phyloP scores from a whole-genome alignment of 2,329 filamentous ascomycete species.

The Alternaria gansuensis region DNA sequence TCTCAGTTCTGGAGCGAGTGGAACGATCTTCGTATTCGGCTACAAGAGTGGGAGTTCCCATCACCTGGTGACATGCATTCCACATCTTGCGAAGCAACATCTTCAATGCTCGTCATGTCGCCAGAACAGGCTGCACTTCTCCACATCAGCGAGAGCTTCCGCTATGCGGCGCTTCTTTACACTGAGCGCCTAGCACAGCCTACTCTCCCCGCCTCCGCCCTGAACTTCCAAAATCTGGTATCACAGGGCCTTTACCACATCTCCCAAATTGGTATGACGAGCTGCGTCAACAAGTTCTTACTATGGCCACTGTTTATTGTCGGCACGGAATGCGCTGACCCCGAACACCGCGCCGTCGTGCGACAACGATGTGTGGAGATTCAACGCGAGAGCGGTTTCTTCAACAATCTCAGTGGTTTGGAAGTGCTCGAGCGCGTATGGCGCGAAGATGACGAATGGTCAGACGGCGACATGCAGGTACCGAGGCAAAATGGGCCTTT shows the following conservation, averaged over 20 bases:
- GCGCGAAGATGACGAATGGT: constrained; percentile 63
- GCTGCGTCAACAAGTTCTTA: constrained; percentile 82
- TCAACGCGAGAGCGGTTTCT: constrained; percentile 87
- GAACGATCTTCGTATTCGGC: constrained; percentile 77
- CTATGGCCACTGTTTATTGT: constrained; percentile 93
- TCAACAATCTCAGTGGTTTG: constrained; percentile 88
- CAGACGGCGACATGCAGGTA: constrained; percentile 34
- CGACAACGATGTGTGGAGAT: constrained; percentile 84
- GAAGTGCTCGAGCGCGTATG: constrained; percentile 88
- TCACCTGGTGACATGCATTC: constrained; percentile 41
- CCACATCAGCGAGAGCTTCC: constrained; percentile 88
- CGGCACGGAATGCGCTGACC: constrained; percentile 86
- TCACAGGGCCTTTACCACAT: constrained; percentile 85
- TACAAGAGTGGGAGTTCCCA: constrained; percentile 81
- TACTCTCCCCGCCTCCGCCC: constrained; percentile 73
- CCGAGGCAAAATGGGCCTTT: constrained; percentile 34
- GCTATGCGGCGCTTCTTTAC: constrained; percentile 87
- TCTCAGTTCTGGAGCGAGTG: constrained; percentile 83
- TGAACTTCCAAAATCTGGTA: constrained; percentile 84
- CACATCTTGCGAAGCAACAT: constrained; percentile 37
- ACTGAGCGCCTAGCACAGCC: constrained; percentile 87
- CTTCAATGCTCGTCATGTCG: constrained; percentile 38
- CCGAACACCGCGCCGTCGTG: constrained; percentile 79
- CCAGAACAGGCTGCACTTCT: constrained; percentile 75
- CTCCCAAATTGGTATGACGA: constrained; percentile 75